Evolutionary conservation across 495 filamentous ascomycete species (phyloP).

Genomic region (Platismatia glauca): DNA sequence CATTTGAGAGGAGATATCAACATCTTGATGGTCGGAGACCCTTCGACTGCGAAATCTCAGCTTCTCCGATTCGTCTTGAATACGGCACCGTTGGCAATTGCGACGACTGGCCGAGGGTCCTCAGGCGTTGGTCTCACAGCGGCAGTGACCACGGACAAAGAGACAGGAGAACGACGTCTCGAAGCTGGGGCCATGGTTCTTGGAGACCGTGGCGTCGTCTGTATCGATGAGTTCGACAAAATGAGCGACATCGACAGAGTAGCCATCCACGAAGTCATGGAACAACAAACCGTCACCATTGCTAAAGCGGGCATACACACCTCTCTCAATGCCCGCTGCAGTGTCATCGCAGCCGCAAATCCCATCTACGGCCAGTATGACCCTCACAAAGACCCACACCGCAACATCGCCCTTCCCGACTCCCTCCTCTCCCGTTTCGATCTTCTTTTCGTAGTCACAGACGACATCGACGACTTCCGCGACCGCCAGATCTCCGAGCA

Average conservation of each 20-base stretch:
- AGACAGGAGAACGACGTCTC: conserved; percentile 88
- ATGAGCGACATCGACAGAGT: conserved; percentile 98
- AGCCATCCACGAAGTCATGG: conserved; percentile 99
- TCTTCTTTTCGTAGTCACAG: conserved; percentile 94
- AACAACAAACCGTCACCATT: conserved; percentile 98
- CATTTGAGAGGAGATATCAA: conserved; percentile 99
- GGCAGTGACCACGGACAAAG: conserved; percentile 92
- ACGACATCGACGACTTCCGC: conserved; percentile 89
- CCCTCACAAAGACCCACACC: conserved; percentile 95
- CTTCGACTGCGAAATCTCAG: conserved; percentile 97
- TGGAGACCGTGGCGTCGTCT: conserved; percentile 92
- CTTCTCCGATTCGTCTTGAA: conserved; percentile 95
- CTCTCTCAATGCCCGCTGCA: conserved; percentile 92
- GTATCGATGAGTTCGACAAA: conserved; percentile 99
- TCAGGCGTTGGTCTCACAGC: conserved; percentile 98
- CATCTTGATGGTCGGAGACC: conserved; percentile 98
- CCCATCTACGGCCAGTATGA: conserved; percentile 98
- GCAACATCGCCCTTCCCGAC: conserved; percentile 96
- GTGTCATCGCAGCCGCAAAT: conserved; percentile 93
- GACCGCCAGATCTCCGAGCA: conserved; percentile 93
- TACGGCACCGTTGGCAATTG: conserved; percentile 92
- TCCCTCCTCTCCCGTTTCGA: conserved; percentile 98
- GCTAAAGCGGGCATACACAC: conserved; percentile 99
- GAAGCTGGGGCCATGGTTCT: conserved; percentile 99
- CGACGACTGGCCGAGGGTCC: conserved; percentile 92